phyloP scores from a whole-genome alignment of 106 monocot genomes.

The Iris macrosiphon region DNA sequence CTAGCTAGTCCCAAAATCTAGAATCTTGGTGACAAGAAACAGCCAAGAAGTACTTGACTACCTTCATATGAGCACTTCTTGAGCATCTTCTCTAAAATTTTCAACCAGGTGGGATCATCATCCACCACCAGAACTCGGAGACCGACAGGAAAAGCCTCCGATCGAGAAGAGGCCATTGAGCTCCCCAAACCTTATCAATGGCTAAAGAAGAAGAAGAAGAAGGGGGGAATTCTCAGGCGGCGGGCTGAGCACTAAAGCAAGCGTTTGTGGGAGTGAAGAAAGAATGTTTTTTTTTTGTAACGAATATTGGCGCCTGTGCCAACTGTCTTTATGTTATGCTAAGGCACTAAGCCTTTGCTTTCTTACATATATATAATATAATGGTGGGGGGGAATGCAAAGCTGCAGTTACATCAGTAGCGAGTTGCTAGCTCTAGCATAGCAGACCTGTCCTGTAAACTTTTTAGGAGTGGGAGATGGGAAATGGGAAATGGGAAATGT shows the following conservation, averaged over 20 bases:
- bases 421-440: too few species aligned
- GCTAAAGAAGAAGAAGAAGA: neutral
- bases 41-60: too few species aligned
- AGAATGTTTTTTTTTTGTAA: constrained; percentile 12
- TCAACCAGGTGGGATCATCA: constrained; percentile 71
- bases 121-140: constrained; percentile 66
- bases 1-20: too few species aligned
- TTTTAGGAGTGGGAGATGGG: too few species aligned
- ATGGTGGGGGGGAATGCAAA: too few species aligned
- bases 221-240: constrained; percentile 1
- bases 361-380: neutral
- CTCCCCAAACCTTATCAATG: neutral
- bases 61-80: constrained; percentile 74
- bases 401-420: too few species aligned
- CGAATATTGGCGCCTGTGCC: constrained; percentile 48
- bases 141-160: constrained; percentile 47
- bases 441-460: too few species aligned
- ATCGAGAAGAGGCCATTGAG: constrained; percentile 14
- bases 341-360: constrained; percentile 3
- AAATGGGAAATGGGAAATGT: too few species aligned
- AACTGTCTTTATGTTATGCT: constrained; percentile 13
- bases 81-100: constrained; percentile 79
- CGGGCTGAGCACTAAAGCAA: neutral
- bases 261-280: neutral
- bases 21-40: too few species aligned